Percentiles rank a stretch among this genome's conserved stretches.
Conservation (phyloP, 2,329 filamentous ascomycete genomes). For the Paramyrothecium sp. region DNA sequence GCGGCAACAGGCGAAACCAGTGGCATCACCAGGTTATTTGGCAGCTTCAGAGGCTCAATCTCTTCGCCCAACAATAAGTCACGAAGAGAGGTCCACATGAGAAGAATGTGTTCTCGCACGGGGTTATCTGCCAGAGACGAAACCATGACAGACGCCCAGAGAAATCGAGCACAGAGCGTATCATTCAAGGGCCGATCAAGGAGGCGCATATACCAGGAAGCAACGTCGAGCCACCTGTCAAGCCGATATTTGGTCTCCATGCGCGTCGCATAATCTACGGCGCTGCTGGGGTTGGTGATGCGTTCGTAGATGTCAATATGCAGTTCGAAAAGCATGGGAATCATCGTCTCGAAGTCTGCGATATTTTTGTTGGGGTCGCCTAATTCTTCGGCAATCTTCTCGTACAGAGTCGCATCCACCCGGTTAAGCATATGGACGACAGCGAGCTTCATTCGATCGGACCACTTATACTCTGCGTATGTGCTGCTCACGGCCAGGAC, state of each 20-base stretch:
- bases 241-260: constrained; percentile 49
- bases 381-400: constrained; percentile 30
- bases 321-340: constrained; percentile 61
- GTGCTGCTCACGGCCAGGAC: constrained; percentile 46
- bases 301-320: constrained; percentile 61
- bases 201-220: constrained; percentile 42
- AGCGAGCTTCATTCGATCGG: constrained; percentile 53
- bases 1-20: constrained; percentile 81
- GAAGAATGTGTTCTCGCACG: constrained; percentile 54
- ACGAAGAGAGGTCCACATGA: constrained; percentile 58
- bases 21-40: constrained; percentile 87
- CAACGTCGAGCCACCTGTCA: constrained; percentile 50
- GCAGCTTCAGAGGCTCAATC: constrained; percentile 54
- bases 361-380: background rate
- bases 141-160: constrained; percentile 56
- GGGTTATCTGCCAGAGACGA: constrained; percentile 53
- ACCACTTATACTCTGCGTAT: constrained; percentile 57
- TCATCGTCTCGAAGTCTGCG: constrained; percentile 41
- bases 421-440: constrained; percentile 56
- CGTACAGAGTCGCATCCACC: constrained; percentile 51
- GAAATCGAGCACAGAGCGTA: constrained; percentile 47
- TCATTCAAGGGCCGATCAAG: constrained; percentile 31
- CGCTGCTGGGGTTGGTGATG: constrained; percentile 55
- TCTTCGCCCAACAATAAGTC: constrained; percentile 45
- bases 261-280: constrained; percentile 47